Evolutionary conservation across 2,329 filamentous ascomycete species (phyloP).

Genomic region (Cytospora leucostoma): DNA sequence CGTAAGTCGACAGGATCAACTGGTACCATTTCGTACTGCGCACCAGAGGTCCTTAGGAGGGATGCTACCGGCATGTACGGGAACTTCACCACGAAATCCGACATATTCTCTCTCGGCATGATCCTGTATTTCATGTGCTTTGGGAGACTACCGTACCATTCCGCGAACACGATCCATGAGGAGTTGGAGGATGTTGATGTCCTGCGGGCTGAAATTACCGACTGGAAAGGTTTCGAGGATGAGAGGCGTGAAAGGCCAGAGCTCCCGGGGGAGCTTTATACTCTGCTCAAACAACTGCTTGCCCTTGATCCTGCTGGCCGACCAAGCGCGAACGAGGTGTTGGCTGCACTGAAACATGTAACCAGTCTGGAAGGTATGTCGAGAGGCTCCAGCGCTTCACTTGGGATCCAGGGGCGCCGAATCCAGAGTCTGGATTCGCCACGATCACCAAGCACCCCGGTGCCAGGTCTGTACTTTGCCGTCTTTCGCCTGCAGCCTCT

Average conservation of each 20-base stretch:
- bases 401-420: slow-evolving; percentile 47
- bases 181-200: slow-evolving; percentile 89
- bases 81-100: slow-evolving; percentile 95
- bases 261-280: slow-evolving; percentile 82
- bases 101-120: slow-evolving; percentile 98
- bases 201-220: slow-evolving; percentile 80
- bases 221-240: slow-evolving; percentile 85
- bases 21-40: slow-evolving; percentile 96
- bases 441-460: slow-evolving; percentile 49
- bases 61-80: slow-evolving; percentile 72
- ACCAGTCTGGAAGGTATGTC: slow-evolving; percentile 48
- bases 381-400: slow-evolving; percentile 38
- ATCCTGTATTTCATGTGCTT: slow-evolving; percentile 99
- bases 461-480: slow-evolving; percentile 42
- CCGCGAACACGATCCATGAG: slow-evolving; percentile 82
- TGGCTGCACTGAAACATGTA: slow-evolving; percentile 74
- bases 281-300: slow-evolving; percentile 77
- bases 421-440: slow-evolving; percentile 61
- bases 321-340: slow-evolving; percentile 83
- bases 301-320: slow-evolving; percentile 74
- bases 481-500: neutral
- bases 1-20: slow-evolving; percentile 92
- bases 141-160: slow-evolving; percentile 79
- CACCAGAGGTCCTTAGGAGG: slow-evolving; percentile 82
- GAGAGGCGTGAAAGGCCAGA: slow-evolving; percentile 75